Conservation (phyloP, 495 filamentous ascomycete genomes). For the Podospora tetraspora region DNA sequence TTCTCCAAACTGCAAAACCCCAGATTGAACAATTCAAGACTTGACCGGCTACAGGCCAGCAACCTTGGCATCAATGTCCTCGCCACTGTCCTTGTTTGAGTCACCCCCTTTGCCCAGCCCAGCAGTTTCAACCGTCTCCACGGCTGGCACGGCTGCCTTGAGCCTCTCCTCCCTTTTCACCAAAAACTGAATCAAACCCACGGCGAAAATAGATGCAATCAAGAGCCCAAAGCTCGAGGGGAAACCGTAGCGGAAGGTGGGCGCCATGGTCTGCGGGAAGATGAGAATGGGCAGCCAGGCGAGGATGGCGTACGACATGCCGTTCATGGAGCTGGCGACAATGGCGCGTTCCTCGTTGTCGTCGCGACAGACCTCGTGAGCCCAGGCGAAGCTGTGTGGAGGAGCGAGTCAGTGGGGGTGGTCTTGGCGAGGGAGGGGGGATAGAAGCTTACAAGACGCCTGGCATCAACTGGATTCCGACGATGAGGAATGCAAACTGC, state of each 20-base stretch:
- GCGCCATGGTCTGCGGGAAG: constrained; percentile 39
- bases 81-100: constrained; percentile 5
- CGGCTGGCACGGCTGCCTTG: neutral
- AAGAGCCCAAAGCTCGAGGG: constrained; percentile 26
- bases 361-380: constrained; percentile 43
- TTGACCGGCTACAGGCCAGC: neutral
- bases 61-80: constrained; percentile 6
- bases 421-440: too few relatives aligned
- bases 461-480: constrained; percentile 30
- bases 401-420: neutral
- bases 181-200: constrained; percentile 21
- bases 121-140: neutral
- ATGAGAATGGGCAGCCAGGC: constrained; percentile 41
- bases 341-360: constrained; percentile 48
- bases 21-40: neutral
- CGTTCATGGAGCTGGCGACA: constrained; percentile 48
- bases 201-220: constrained; percentile 23
- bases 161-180: constrained; percentile 17
- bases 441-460: constrained; percentile 25
- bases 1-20: too few relatives aligned
- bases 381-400: constrained; percentile 38
- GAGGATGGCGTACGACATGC: constrained; percentile 46
- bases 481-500: constrained; percentile 45
- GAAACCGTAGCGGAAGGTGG: constrained; percentile 32
- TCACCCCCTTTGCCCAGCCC: neutral